These are phyloP conservation scores for Linaria vulgaris DNA, from an alignment of 257 asterid species.

Conservation along the genomic window DNA sequence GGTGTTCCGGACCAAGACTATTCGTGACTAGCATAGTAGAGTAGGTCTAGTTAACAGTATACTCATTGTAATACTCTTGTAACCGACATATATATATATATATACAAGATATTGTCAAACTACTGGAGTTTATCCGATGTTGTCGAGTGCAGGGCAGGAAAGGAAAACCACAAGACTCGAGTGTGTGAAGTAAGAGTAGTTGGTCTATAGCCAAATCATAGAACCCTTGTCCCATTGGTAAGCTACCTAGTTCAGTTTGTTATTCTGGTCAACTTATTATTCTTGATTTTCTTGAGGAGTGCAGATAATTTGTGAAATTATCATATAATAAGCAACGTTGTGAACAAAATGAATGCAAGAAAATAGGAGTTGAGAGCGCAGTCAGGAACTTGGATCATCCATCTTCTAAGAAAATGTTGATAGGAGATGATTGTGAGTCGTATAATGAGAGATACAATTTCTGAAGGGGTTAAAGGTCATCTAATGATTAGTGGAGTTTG, in stretches of 20 bases:
- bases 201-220: conserved; percentile 60
- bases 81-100: too few species aligned
- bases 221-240: conserved; percentile 83
- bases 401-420: conserved; percentile 32
- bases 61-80: too few species aligned
- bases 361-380: conserved; percentile 50
- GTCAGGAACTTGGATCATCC: conserved; percentile 31
- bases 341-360: conserved; percentile 31
- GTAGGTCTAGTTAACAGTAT: too few species aligned
- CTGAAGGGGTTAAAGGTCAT: conserved; percentile 43
- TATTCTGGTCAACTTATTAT: conserved; percentile 56
- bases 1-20: too few species aligned
- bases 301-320: conserved; percentile 22
- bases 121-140: conserved; percentile 35
- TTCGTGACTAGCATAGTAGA: too few species aligned
- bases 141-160: conserved; percentile 28
- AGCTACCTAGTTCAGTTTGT: conserved; percentile 62
- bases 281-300: conserved; percentile 40
- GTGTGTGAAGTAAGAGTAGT: conserved; percentile 30
- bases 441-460: conserved; percentile 9
- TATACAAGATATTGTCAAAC: too few species aligned
- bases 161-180: conserved; percentile 17
- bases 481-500: conserved; percentile 71
- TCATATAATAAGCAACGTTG: conserved; percentile 22
- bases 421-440: conserved; percentile 23